A percentile compares a stretch with the other conserved stretches of the same genome.
phyloP scores from a whole-genome alignment of 202 grass and related monocot genomes.

The Carex arenaria region DNA sequence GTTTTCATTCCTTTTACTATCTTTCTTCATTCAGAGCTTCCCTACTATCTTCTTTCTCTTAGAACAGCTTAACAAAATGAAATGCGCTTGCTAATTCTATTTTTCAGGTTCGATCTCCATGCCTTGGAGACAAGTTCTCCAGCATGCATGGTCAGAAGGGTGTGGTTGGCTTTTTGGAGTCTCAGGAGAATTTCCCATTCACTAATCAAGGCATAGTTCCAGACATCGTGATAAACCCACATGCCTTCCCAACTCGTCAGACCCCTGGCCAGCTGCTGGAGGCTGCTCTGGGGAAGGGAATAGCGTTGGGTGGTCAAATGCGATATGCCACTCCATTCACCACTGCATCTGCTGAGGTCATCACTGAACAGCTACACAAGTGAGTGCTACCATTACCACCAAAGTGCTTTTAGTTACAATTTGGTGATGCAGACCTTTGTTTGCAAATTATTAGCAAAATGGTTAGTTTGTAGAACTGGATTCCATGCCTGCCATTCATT shows the following conservation, averaged over 20 bases:
- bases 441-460: neutral
- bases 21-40: neutral
- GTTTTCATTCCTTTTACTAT: neutral
- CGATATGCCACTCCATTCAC: conserved; percentile 94
- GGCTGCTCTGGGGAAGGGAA: conserved; percentile 96
- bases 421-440: neutral
- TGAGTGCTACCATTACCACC: conserved; percentile 33
- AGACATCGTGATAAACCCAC: conserved; percentile 95
- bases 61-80: neutral
- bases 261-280: conserved; percentile 98
- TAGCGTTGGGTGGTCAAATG: conserved; percentile 47
- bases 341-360: conserved; percentile 72
- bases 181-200: conserved; percentile 94
- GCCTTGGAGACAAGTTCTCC: conserved; percentile 93
- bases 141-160: conserved; percentile 99
- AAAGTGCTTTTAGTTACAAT: neutral
- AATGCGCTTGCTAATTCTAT: conserved; percentile 13
- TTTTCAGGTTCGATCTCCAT: conserved; percentile 82
- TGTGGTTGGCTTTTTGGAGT: conserved; percentile 89
- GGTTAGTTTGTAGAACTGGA: neutral
- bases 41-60: neutral
- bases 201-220: conserved; percentile 88
- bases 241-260: conserved; percentile 97
- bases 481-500: neutral
- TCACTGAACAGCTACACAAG: conserved; percentile 82